phyloP scores from a whole-genome alignment of 2,329 filamentous ascomycete genomes.

The Dactylonectria estremocensis region DNA sequence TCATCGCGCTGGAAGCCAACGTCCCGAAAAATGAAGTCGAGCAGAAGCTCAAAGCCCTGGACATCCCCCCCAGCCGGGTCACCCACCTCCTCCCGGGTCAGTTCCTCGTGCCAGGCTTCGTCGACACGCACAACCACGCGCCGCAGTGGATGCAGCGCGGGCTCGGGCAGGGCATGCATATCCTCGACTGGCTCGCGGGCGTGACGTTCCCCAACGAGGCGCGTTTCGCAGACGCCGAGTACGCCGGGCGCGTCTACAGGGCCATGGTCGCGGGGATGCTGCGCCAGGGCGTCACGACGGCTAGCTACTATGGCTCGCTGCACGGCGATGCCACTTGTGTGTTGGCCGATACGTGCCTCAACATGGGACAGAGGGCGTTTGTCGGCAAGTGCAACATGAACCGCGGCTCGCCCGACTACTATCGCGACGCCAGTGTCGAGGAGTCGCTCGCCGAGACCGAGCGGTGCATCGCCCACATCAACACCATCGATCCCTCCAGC shows the following conservation, averaged over 20 bases:
- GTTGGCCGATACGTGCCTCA: slow-evolving; percentile 68
- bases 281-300: slow-evolving; percentile 74
- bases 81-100: slow-evolving; percentile 56
- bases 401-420: slow-evolving; percentile 69
- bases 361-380: slow-evolving; percentile 70
- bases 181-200: slow-evolving; percentile 74
- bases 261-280: slow-evolving; percentile 71
- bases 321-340: slow-evolving; percentile 71
- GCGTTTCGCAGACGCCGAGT: slow-evolving; percentile 67
- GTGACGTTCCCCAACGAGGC: slow-evolving; percentile 77
- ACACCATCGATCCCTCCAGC: slow-evolving; percentile 59
- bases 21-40: slow-evolving; percentile 33
- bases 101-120: slow-evolving; percentile 72
- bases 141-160: slow-evolving; percentile 68
- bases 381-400: slow-evolving; percentile 77
- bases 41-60: slow-evolving; percentile 30
- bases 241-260: slow-evolving; percentile 68
- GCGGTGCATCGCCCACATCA: slow-evolving; percentile 65
- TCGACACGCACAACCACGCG: slow-evolving; percentile 80
- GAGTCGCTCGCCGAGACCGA: slow-evolving; percentile 65
- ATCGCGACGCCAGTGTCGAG: slow-evolving; percentile 62
- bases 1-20: slow-evolving; percentile 43
- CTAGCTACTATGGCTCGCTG: slow-evolving; percentile 71
- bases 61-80: slow-evolving; percentile 2
- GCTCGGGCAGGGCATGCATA: slow-evolving; percentile 65